phyloP scores from a whole-genome alignment of 2,329 filamentous ascomycete genomes.

The Dactylonectria estremocensis region DNA sequence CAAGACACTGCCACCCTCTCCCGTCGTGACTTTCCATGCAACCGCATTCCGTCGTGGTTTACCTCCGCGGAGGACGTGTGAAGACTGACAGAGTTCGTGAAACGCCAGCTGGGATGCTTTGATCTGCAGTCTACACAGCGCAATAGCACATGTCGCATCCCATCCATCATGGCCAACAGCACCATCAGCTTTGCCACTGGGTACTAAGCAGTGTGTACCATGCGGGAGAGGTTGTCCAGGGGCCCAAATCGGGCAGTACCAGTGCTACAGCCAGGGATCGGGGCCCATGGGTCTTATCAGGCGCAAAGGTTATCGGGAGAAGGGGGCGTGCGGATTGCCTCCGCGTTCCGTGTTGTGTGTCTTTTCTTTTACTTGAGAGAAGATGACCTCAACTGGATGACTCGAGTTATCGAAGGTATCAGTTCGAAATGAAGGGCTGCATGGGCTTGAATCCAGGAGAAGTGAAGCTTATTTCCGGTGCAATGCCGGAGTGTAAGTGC shows the following conservation, averaged over 20 bases:
- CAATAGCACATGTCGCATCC: constrained; percentile 21
- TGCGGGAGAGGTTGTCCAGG: constrained; percentile 6
- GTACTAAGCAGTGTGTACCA: neutral
- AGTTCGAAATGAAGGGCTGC: neutral
- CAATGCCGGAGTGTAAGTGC: neutral
- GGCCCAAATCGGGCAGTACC: neutral
- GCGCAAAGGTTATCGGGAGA: constrained; percentile 16
- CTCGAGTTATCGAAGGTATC: constrained; percentile 7
- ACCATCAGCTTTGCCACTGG: neutral
- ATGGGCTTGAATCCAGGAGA: neutral
- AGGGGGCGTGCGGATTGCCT: constrained; percentile 5
- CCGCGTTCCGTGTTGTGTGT: constrained; percentile 34
- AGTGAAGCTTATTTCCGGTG: neutral
- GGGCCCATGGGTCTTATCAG: constrained; percentile 43
- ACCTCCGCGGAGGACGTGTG: constrained; percentile 7
- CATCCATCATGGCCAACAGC: constrained; percentile 3
- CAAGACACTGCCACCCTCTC: neutral
- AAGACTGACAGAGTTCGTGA: constrained; percentile 5
- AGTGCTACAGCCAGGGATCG: constrained; percentile 30
- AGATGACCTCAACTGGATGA: neutral
- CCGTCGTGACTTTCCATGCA: neutral
- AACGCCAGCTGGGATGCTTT: neutral
- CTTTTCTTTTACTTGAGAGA: constrained; percentile 40
- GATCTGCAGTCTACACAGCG: constrained; percentile 12
- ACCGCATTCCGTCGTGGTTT: neutral